A percentile compares a stretch with the other conserved stretches of the same genome.
These are phyloP conservation scores for Omphalea diandra DNA, from an alignment of 441 rosid species.

Conservation along the genomic window DNA sequence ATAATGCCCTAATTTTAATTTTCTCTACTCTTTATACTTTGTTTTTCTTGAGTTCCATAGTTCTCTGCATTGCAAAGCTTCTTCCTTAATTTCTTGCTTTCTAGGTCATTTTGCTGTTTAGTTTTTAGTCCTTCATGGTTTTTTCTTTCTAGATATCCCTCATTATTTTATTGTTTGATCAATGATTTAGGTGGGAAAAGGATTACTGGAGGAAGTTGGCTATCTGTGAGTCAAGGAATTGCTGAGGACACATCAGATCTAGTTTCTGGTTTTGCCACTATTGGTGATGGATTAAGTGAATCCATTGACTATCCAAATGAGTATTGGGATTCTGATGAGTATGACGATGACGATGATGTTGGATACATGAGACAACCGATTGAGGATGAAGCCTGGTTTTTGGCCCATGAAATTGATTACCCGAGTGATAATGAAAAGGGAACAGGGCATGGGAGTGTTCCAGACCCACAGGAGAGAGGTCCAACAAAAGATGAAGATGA, in stretches of 20 bases:
- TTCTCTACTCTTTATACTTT: neutral
- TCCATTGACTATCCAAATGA: constrained; percentile 85
- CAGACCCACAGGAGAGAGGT: constrained; percentile 68
- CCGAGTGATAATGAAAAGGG: constrained; percentile 98
- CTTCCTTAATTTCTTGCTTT: neutral
- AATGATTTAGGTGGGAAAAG: constrained; percentile 69
- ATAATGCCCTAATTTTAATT: neutral
- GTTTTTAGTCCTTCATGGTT: neutral
- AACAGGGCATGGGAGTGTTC: constrained; percentile 71
- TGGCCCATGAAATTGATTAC: constrained; percentile 96
- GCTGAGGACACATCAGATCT: constrained; percentile 92
- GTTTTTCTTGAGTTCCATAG: neutral
- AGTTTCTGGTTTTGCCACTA: constrained; percentile 96
- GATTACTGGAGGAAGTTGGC: constrained; percentile 86
- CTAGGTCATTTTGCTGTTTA: constrained; percentile 8
- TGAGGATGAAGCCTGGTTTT: constrained; percentile 97
- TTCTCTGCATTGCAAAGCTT: neutral
- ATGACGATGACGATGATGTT: constrained; percentile 94
- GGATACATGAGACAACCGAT: constrained; percentile 98
- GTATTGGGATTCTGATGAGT: constrained; percentile 99
- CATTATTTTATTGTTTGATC: constrained; percentile 17
- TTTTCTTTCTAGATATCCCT: constrained; percentile 13
- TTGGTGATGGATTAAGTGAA: constrained; percentile 96
- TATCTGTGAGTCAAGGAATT: constrained; percentile 96
- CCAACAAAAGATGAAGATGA: constrained; percentile 79